Conservation (phyloP, 2,329 filamentous ascomycete genomes). For the Diatrype stigma region DNA sequence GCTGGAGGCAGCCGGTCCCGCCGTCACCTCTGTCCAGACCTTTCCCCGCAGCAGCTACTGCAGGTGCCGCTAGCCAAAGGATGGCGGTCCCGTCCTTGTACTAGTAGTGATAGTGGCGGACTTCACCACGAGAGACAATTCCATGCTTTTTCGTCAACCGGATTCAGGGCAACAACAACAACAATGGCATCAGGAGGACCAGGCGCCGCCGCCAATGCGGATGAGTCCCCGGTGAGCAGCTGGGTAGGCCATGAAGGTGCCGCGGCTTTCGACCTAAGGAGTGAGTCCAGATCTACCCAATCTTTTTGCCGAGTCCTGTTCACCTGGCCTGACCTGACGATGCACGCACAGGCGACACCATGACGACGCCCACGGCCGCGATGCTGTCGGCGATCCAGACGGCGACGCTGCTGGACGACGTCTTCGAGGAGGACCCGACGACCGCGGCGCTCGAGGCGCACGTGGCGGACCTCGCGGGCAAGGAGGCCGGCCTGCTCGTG, state of each 20-base stretch:
- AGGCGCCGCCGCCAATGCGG: background rate
- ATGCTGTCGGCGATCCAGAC: slow-evolving; percentile 70
- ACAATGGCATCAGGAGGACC: no score
- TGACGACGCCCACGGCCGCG: slow-evolving; percentile 63
- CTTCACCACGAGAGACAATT: no score
- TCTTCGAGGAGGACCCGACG: slow-evolving; percentile 66
- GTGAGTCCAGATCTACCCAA: slow-evolving; percentile 14
- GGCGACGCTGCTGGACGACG: slow-evolving; percentile 72
- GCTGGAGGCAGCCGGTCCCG: no score
- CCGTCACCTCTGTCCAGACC: no score
- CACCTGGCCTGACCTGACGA: no score
- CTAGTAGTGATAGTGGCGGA: no score
- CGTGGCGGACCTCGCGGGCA: slow-evolving; percentile 60
- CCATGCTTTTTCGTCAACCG: no score
- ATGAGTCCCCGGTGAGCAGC: slow-evolving; percentile 8
- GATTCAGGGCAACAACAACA: no score
- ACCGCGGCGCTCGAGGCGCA: slow-evolving; percentile 64
- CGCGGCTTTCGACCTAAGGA: slow-evolving; percentile 28
- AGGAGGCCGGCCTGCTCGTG: slow-evolving; percentile 66
- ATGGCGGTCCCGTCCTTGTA: background rate
- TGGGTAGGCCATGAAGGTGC: slow-evolving; percentile 27
- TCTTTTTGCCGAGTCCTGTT: background rate
- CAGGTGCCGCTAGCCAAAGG: background rate
- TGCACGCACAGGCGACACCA: slow-evolving; percentile 51
- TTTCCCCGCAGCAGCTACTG: background rate